Conservation (phyloP, 306 rosid genomes). For the Cicer arietinum region DNA sequence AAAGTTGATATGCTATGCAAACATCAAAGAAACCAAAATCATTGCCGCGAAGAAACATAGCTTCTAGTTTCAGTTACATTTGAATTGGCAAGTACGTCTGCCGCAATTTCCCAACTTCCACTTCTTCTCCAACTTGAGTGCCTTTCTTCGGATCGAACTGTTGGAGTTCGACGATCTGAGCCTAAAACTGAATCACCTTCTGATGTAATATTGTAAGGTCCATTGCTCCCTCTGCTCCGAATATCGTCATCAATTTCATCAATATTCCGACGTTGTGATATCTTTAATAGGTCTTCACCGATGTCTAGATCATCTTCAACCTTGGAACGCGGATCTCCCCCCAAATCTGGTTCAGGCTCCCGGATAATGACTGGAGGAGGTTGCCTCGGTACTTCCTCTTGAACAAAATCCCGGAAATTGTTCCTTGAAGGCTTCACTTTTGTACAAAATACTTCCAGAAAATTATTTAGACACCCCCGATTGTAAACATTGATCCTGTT, state of each 20-base stretch:
- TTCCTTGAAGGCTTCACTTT: conserved; percentile 78
- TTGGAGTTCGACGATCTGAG: conserved; percentile 75
- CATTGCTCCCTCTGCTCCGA: conserved; percentile 83
- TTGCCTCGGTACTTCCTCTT: conserved; percentile 75
- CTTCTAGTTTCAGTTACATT: conserved; percentile 73
- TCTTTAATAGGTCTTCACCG: conserved; percentile 88
- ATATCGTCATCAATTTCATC: conserved; percentile 81
- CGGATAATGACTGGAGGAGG: conserved; percentile 50
- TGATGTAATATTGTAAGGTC: conserved; percentile 59
- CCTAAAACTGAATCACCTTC: conserved; percentile 76
- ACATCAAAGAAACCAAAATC: conserved; percentile 46
- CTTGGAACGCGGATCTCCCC: conserved; percentile 78
- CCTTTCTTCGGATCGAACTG: conserved; percentile 72
- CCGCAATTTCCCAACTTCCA: conserved; percentile 83
- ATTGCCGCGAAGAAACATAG: conserved; percentile 56
- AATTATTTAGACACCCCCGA: conserved; percentile 76
- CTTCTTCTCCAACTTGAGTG: conserved; percentile 83
- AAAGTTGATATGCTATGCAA: conserved; percentile 41
- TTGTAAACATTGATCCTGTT: conserved; percentile 69
- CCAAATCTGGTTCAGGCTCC: conserved; percentile 56
- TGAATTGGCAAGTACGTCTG: conserved; percentile 63
- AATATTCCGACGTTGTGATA: conserved; percentile 87
- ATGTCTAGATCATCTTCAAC: conserved; percentile 93
- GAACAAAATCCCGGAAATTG: conserved; percentile 75
- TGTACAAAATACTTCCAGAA: conserved; percentile 83